Base-by-base conservation (phyloP, 768 basidiomycete species). In the Mycena chlorophos region DNA sequence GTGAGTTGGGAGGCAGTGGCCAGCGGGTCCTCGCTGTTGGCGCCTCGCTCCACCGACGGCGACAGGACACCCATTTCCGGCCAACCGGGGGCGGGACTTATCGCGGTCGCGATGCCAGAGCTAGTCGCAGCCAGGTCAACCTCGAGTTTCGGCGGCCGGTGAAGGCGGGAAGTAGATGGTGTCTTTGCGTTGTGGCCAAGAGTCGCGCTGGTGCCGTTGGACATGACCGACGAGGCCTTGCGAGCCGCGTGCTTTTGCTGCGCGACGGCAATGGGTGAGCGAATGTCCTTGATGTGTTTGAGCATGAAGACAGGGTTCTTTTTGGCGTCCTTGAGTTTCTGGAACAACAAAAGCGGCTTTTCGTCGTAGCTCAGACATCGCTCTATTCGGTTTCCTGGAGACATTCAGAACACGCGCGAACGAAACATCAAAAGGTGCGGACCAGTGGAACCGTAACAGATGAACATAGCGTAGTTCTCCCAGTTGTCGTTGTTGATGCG, bases 301-400 rank as follows among this genome's bases (percentile, higher is more conserved):
- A 96, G 82, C 97, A 99, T 99, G 73, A 99, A 99, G 6, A 99
- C 96, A 2, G 97, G 96, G 59, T 97, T 94, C 74, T 98, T 98
- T 73, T 94, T 93, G 1, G 88, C 86, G 62, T 99, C 97, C 68
- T 98, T 99, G 54, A 98, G 82, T 68, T 91, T 94, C 70, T 98
- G 97, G 77, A 99, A 99, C 37, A 99, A 84, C 46, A 98, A 78
- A 29, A 99, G 77, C 0, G 97, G 97, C 66, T 98, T 98, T 75
- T 99, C 97, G 67, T 99, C 97, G 64, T 97, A 98, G 66, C 91
- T 91, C 52, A 99, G 73, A 73, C 97, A 99, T 29, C 97, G 87
- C 70, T 99, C 97, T 73, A 86, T 85, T 22, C 87, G 85, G 64
- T 85, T 86, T 55, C 84, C 86, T 89, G 58, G n/a, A n/a, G n/a